phyloP scores from a whole-genome alignment of 2,329 filamentous ascomycete species.

The Xylogone sp. region DNA sequence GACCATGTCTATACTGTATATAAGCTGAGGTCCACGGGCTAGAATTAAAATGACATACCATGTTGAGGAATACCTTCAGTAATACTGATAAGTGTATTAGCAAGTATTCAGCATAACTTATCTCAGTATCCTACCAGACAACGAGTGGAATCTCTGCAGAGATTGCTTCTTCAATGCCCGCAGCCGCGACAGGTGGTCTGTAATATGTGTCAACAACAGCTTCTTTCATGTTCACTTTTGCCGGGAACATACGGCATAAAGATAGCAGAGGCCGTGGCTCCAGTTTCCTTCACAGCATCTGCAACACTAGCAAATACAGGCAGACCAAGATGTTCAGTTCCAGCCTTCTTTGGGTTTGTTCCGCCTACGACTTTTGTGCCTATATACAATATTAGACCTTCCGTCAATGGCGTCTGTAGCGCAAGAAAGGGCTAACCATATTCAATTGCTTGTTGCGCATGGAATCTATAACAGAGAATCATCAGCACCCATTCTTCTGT shows the following conservation, averaged over 20 bases:
- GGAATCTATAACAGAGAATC: slow-evolving; percentile 65
- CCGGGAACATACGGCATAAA: slow-evolving; percentile 74
- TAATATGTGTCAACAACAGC: slow-evolving; percentile 25
- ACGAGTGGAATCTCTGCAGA: slow-evolving; percentile 88
- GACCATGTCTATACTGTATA: slow-evolving; percentile 76
- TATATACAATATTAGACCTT: slow-evolving; percentile 36
- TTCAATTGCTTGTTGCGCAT: slow-evolving; percentile 95
- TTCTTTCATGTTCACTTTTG: slow-evolving; percentile 5
- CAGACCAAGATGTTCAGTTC: slow-evolving; percentile 79
- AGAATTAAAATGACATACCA: slow-evolving; percentile 51
- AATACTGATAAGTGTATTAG: slow-evolving; percentile 48
- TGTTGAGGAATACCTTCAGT: slow-evolving; percentile 98
- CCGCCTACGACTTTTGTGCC: slow-evolving; percentile 97
- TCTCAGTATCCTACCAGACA: slow-evolving; percentile 61
- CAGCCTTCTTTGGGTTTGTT: slow-evolving; percentile 99
- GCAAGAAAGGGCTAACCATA: slow-evolving; percentile 64
- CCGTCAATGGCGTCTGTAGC: slow-evolving; percentile 9
- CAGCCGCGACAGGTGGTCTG: slow-evolving; percentile 85
- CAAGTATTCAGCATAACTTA: background rate
- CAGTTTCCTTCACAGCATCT: slow-evolving; percentile 86
- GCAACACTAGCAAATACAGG: slow-evolving; percentile 89
- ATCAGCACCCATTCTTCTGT: slow-evolving; percentile 22
- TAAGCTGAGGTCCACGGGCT: slow-evolving; percentile 6
- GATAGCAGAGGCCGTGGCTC: slow-evolving; percentile 87
- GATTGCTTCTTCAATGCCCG: slow-evolving; percentile 95